These are phyloP conservation scores for Alnus rubra DNA, from an alignment of 306 rosid species.

Conservation along the genomic window DNA sequence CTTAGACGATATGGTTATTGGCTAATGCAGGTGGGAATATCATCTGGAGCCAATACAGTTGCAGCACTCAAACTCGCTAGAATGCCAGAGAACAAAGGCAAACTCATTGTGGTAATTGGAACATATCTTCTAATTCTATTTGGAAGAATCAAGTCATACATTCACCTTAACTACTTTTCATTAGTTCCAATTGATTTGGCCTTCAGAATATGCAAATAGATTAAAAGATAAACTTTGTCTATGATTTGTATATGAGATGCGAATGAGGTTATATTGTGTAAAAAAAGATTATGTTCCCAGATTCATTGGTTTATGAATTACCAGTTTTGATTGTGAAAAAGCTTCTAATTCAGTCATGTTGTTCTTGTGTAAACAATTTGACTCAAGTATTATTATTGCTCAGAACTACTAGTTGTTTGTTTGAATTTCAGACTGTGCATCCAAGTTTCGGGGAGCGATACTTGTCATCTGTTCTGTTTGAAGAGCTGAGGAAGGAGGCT, in stretches of 20 bases:
- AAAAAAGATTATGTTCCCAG: background rate
- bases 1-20: background rate
- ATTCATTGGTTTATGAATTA: background rate
- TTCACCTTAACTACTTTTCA: background rate
- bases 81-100: constrained; percentile 90
- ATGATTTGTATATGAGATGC: background rate
- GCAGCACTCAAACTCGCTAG: constrained; percentile 83
- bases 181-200: background rate
- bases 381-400: background rate
- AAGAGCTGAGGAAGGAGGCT: constrained; percentile 81
- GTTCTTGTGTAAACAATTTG: background rate
- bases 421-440: constrained; percentile 75
- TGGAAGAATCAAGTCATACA: background rate
- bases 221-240: background rate
- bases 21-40: constrained; percentile 80
- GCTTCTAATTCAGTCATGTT: background rate
- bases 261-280: background rate
- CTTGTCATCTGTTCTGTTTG: constrained; percentile 82
- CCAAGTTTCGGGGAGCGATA: constrained; percentile 97
- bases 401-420: constrained; percentile 11
- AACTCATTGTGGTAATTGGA: constrained; percentile 85
- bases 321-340: background rate
- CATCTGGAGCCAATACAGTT: constrained; percentile 92
- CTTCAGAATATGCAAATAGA: background rate
- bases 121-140: background rate